Conservation (phyloP, 805 yeast genomes). For the Osmozyma mogii region DNA sequence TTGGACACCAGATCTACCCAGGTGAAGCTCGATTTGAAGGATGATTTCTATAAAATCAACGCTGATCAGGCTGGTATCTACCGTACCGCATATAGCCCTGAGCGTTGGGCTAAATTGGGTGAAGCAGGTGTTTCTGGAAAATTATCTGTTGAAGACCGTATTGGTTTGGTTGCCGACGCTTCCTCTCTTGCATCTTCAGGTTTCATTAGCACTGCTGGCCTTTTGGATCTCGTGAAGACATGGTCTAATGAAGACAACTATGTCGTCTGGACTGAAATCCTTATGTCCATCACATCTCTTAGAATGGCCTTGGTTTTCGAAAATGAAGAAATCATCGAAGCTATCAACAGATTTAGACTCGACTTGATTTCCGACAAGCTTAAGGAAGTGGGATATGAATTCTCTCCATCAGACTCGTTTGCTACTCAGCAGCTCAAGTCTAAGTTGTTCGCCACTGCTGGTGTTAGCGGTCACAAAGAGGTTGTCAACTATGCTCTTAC, state of each 20-base stretch:
- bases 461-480: constrained; percentile 39
- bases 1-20: constrained; percentile 38
- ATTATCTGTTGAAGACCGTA: constrained; percentile 68
- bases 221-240: constrained; percentile 49
- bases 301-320: constrained; percentile 52
- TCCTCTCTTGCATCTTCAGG: constrained; percentile 67
- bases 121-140: constrained; percentile 47
- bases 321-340: constrained; percentile 35
- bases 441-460: constrained; percentile 54
- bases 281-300: constrained; percentile 40
- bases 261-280: constrained; percentile 62
- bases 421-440: constrained; percentile 62
- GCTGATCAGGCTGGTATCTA: constrained; percentile 70
- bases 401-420: constrained; percentile 47
- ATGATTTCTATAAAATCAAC: constrained; percentile 61
- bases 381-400: constrained; percentile 56
- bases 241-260: constrained; percentile 56
- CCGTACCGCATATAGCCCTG: constrained; percentile 62
- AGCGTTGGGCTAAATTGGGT: constrained; percentile 64
- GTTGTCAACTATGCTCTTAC: constrained; percentile 40
- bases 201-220: constrained; percentile 50
- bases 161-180: constrained; percentile 77
- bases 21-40: constrained; percentile 29
- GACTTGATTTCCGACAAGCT: constrained; percentile 50
- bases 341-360: constrained; percentile 44